Evolutionary conservation across 495 filamentous ascomycete species (phyloP).

Genomic region (Terfezia claveryi): DNA sequence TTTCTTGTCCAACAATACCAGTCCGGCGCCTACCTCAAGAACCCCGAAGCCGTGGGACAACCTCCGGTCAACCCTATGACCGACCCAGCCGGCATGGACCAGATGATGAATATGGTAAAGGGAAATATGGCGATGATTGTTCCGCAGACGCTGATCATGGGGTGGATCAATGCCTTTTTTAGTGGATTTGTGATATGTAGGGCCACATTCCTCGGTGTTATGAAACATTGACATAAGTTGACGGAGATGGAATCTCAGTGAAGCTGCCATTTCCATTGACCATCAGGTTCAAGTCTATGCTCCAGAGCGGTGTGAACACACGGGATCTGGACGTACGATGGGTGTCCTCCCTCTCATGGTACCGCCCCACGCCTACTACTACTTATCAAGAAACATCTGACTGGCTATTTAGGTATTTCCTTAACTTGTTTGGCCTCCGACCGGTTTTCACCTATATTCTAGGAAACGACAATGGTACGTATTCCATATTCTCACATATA

Average conservation of each 20-base stretch:
- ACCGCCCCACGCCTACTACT: background rate
- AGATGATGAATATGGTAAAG: slow-evolving; percentile 94
- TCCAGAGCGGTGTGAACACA: slow-evolving; percentile 35
- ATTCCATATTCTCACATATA: background rate
- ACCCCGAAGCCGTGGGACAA: slow-evolving; percentile 64
- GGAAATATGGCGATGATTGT: slow-evolving; percentile 99
- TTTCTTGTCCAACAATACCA: slow-evolving; percentile 61
- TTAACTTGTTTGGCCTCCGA: slow-evolving; percentile 88
- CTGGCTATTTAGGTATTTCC: slow-evolving; percentile 38
- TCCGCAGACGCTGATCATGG: slow-evolving; percentile 96
- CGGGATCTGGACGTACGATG: slow-evolving; percentile 89
- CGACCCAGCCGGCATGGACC: slow-evolving; percentile 92
- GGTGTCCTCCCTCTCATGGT: slow-evolving; percentile 93
- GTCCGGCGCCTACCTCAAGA: slow-evolving; percentile 68
- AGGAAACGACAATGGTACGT: slow-evolving; percentile 79
- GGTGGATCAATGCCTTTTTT: slow-evolving; percentile 99
- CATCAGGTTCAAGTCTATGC: slow-evolving; percentile 96
- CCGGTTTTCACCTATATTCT: slow-evolving; percentile 96
- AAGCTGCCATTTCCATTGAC: slow-evolving; percentile 97
- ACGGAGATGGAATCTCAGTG: slow-evolving; percentile 30
- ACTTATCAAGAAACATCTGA: background rate
- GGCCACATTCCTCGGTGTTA: slow-evolving; percentile 16
- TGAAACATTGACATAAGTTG: background rate
- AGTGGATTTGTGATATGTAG: slow-evolving; percentile 88
- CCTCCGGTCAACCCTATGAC: slow-evolving; percentile 85